Percentiles rank a stretch among this genome's conserved stretches.
These are phyloP conservation scores for Globisporangium heterothallicum DNA, from an alignment of 352 stramenopile species.

Conservation along the genomic window DNA sequence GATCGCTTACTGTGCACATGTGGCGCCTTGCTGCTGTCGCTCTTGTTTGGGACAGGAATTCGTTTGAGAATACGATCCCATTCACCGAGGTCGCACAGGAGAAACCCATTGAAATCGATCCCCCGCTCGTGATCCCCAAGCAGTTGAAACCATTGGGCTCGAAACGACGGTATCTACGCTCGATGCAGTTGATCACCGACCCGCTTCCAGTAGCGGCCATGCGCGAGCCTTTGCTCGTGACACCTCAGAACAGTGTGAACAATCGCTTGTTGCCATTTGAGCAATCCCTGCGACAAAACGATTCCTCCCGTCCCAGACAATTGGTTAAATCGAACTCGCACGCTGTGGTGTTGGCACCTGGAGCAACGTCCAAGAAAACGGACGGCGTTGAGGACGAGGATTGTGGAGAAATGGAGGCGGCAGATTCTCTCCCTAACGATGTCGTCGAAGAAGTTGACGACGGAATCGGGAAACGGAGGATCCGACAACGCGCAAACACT, in stretches of 20 bases:
- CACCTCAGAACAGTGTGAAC: not conserved
- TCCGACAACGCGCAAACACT: constrained; percentile 7
- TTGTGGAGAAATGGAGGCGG: not conserved
- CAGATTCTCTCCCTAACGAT: not conserved
- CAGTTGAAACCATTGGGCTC: constrained; percentile 43
- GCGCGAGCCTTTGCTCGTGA: not conserved
- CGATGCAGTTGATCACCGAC: constrained; percentile 50
- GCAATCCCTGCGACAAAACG: constrained; percentile 5
- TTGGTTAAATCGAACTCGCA: constrained; percentile 9
- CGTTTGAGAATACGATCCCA: constrained; percentile 41
- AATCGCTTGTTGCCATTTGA: constrained; percentile 7
- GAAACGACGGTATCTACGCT: constrained; percentile 50
- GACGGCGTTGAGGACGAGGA: not conserved
- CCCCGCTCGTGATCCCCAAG: constrained; percentile 45
- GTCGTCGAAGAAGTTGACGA: not conserved
- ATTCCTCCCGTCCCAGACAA: not conserved
- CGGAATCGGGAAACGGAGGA: not conserved
- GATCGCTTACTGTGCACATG: not conserved
- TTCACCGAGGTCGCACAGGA: constrained; percentile 23
- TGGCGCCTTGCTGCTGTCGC: not conserved
- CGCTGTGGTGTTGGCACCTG: not conserved
- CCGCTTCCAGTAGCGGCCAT: constrained; percentile 1
- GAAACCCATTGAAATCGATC: constrained; percentile 35
- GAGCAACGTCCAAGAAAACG: not conserved
- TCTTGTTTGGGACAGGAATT: constrained; percentile 52